These are phyloP conservation scores for Solanum acaule DNA, from an alignment of 257 asterid genomes.

Conservation along the genomic window DNA sequence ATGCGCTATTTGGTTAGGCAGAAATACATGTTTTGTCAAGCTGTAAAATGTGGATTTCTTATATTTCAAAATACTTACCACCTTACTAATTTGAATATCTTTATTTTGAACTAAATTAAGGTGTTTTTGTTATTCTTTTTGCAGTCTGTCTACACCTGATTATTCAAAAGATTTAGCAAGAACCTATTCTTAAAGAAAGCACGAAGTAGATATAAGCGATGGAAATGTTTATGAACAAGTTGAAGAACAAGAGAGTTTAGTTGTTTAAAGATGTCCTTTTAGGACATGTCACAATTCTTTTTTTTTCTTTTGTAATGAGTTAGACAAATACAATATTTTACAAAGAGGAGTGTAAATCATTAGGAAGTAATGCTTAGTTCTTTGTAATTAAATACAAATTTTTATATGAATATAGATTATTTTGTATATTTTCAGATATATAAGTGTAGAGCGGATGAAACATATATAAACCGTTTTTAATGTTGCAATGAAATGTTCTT, in stretches of 20 bases:
- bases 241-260: background rate
- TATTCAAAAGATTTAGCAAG: background rate
- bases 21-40: no score
- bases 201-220: background rate
- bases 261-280: background rate
- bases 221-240: background rate
- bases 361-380: background rate
- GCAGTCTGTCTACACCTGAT: no score
- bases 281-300: background rate
- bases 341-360: background rate
- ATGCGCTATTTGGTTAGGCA: no score
- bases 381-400: background rate
- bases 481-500: background rate
- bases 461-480: background rate
- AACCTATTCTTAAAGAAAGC: background rate
- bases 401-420: background rate
- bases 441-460: background rate
- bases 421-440: background rate
- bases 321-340: background rate
- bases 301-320: background rate
- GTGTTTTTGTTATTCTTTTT: background rate
- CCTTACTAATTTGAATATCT: background rate
- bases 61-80: no score
- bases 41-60: no score
- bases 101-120: background rate